Conservation (phyloP, 2,329 filamentous ascomycete genomes). For the Coniochaeta sp. region DNA sequence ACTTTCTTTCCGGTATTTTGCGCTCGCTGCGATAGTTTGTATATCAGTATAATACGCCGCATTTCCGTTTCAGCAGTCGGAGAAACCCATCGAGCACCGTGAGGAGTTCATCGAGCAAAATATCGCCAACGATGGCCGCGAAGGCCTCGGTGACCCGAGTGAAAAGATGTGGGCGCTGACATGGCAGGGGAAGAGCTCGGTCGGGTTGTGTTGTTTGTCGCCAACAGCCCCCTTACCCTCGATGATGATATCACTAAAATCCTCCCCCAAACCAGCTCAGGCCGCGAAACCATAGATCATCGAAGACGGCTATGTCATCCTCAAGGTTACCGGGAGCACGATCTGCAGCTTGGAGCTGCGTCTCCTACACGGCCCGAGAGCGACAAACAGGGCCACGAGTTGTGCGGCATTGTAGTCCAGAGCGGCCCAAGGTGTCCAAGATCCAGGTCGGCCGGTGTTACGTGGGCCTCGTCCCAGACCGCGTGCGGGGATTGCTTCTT, state of each 20-base stretch:
- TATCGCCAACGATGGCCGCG: conserved; percentile 49
- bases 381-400: conserved; percentile 60
- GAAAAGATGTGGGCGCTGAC: conserved; percentile 72
- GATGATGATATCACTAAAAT: not conserved
- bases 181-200: conserved; percentile 77
- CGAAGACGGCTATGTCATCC: conserved; percentile 69
- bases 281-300: conserved; percentile 64
- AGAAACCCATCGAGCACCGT: conserved; percentile 62
- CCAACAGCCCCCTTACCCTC: not conserved
- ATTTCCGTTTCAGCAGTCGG: too few species aligned
- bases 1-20: too few species aligned
- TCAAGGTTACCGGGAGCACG: conserved; percentile 62
- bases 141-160: conserved; percentile 33
- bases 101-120: conserved; percentile 63
- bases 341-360: conserved; percentile 55
- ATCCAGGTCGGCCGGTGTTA: conserved; percentile 60
- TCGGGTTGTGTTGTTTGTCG: conserved; percentile 50
- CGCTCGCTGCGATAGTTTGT: too few species aligned
- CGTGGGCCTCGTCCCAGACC: conserved; percentile 82
- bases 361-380: conserved; percentile 49
- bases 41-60: too few species aligned
- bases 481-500: conserved; percentile 66
- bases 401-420: conserved; percentile 48
- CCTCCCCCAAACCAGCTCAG: conserved; percentile 36
- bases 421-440: conserved; percentile 45